Percentiles rank a stretch among this genome's conserved stretches.
phyloP scores from a whole-genome alignment of 2,329 filamentous ascomycete species.

The Xylariaceae sp. region DNA sequence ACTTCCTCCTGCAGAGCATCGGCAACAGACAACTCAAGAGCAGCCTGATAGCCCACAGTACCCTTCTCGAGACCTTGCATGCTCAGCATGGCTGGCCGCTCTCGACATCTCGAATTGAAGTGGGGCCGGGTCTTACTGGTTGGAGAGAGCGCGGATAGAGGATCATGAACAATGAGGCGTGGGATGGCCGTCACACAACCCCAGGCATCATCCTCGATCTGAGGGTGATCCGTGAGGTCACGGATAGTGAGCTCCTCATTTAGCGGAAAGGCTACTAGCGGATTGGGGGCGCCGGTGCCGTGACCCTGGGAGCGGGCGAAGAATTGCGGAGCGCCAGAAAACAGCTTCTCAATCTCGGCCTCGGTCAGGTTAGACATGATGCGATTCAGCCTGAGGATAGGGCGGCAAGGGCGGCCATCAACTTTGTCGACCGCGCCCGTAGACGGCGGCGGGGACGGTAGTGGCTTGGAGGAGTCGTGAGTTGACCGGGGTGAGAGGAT shows the following conservation, averaged over 20 bases:
- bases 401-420: constrained; percentile 37
- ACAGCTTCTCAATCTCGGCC: constrained; percentile 63
- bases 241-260: constrained; percentile 58
- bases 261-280: constrained; percentile 65
- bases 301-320: constrained; percentile 58
- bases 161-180: constrained; percentile 51
- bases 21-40: constrained; percentile 60
- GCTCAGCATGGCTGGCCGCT: constrained; percentile 68
- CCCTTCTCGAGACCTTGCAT: constrained; percentile 69
- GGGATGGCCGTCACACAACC: constrained; percentile 59
- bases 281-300: constrained; percentile 56
- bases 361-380: constrained; percentile 59
- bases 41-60: constrained; percentile 65
- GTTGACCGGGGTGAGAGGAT: constrained; percentile 32
- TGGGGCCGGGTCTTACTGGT: constrained; percentile 48
- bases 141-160: constrained; percentile 40
- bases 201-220: constrained; percentile 62
- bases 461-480: constrained; percentile 52
- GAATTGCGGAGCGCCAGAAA: constrained; percentile 73
- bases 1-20: constrained; percentile 62
- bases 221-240: constrained; percentile 61
- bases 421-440: constrained; percentile 38
- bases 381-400: constrained; percentile 48
- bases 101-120: constrained; percentile 56
- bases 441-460: constrained; percentile 49